Percentiles rank a stretch among this genome's conserved stretches.
Conservation (phyloP, 2,329 filamentous ascomycete genomes). For the Cercospora sp. region DNA sequence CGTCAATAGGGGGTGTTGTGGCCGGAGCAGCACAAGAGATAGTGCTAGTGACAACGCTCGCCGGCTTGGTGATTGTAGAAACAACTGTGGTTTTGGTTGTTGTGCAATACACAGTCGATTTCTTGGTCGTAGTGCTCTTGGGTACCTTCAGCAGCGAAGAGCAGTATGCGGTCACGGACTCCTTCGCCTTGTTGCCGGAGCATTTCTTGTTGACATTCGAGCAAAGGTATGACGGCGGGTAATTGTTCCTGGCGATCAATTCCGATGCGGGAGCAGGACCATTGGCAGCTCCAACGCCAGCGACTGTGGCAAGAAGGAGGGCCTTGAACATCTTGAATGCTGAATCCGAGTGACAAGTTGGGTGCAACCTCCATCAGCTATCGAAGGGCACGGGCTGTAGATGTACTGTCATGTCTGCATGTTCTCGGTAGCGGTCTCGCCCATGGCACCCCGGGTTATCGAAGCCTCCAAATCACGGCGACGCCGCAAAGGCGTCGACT, state of each 20-base stretch:
- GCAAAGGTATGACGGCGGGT: slow-evolving; percentile 6
- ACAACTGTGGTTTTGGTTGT: not conserved
- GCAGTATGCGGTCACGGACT: slow-evolving; percentile 13
- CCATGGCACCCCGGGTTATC: not conserved
- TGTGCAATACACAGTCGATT: not conserved
- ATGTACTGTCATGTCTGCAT: not conserved
- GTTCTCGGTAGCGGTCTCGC: not conserved
- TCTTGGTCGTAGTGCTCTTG: slow-evolving; percentile 4
- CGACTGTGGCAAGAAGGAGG: slow-evolving; percentile 15
- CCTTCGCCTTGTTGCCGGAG: not conserved
- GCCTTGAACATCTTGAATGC: slow-evolving; percentile 12
- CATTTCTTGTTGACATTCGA: slow-evolving; percentile 7
- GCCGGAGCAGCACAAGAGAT: slow-evolving; percentile 2
- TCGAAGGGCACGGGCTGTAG: not conserved
- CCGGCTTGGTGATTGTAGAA: slow-evolving; percentile 5
- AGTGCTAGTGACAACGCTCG: slow-evolving; percentile 6
- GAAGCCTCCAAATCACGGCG: not conserved
- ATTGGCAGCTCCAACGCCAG: slow-evolving; percentile 8
- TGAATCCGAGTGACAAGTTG: too few relatives aligned
- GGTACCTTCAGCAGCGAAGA: slow-evolving; percentile 6
- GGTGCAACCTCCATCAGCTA: not conserved
- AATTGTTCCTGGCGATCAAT: not conserved
- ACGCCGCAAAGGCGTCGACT: not conserved
- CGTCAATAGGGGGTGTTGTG: not conserved
- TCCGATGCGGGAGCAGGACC: slow-evolving; percentile 1